phyloP scores from a whole-genome alignment of 2,329 filamentous ascomycete genomes.

The Pezicula rhizophila region DNA sequence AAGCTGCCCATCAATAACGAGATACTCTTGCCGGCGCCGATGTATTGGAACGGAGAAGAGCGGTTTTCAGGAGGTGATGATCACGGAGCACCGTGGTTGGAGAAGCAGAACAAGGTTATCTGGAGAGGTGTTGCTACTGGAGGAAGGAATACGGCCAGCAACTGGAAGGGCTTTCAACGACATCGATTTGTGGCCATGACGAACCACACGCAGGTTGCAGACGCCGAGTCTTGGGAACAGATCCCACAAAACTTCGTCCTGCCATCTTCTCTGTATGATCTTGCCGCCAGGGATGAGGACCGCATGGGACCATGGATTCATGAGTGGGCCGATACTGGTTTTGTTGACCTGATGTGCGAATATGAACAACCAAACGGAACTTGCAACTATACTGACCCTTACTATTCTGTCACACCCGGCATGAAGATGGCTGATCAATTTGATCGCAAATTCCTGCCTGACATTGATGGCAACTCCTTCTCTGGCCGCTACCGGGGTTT shows the following conservation, averaged over 20 bases:
- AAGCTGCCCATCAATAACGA: constrained; percentile 59
- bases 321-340: constrained; percentile 28
- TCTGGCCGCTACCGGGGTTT: constrained; percentile 66
- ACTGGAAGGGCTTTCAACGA: constrained; percentile 50
- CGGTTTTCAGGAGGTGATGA: constrained; percentile 51
- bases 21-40: constrained; percentile 57
- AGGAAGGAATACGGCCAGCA: constrained; percentile 41
- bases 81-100: constrained; percentile 51
- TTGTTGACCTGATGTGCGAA: constrained; percentile 38
- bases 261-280: constrained; percentile 39
- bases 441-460: constrained; percentile 62
- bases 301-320: constrained; percentile 31
- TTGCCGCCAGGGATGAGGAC: constrained; percentile 37
- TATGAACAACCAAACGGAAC: constrained; percentile 34
- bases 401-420: constrained; percentile 36
- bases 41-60: constrained; percentile 56
- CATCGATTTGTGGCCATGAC: constrained; percentile 51
- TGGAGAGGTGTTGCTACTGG: constrained; percentile 64
- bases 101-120: constrained; percentile 48
- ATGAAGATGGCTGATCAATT: constrained; percentile 54
- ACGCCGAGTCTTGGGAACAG: constrained; percentile 23
- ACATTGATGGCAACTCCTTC: constrained; percentile 72
- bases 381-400: constrained; percentile 36
- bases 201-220: constrained; percentile 37
- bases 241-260: constrained; percentile 47